Conservation (phyloP, 345 rosid species). For the Eucalyptus leucophloia region DNA sequence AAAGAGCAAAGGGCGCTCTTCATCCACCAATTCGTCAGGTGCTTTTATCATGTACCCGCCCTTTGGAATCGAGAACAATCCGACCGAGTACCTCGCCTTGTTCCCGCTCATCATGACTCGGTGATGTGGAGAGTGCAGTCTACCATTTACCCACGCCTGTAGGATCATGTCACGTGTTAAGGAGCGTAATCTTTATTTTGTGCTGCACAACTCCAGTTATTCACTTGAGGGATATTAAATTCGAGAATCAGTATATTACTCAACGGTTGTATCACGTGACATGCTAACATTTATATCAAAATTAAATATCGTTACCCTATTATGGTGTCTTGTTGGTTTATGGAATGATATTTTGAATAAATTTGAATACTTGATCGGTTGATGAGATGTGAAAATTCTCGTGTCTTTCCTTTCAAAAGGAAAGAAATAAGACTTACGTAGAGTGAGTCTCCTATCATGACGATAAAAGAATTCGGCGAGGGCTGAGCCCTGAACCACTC, state of each 20-base stretch:
- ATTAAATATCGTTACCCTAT: neutral
- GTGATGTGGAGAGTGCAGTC: conserved; percentile 44
- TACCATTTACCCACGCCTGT: conserved; percentile 64
- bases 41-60: conserved; percentile 23
- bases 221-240: neutral
- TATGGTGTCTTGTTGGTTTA: neutral
- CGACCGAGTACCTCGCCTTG: conserved; percentile 38
- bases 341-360: neutral
- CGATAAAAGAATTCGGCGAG: conserved; percentile 33
- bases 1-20: conserved; percentile 36
- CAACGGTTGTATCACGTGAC: neutral
- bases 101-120: conserved; percentile 66
- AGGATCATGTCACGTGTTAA: neutral
- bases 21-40: conserved; percentile 45
- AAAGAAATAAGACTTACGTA: conserved; percentile 7
- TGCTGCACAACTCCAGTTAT: neutral
- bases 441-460: conserved; percentile 49
- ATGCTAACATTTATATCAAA: neutral
- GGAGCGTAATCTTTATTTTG: neutral
- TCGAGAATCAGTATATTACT: neutral
- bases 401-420: neutral
- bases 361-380: neutral
- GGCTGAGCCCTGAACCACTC: conserved; percentile 44
- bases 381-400: neutral
- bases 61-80: conserved; percentile 46